Base-by-base conservation (phyloP, 73 alveolate genomes). In the Urostyla sp. region DNA sequence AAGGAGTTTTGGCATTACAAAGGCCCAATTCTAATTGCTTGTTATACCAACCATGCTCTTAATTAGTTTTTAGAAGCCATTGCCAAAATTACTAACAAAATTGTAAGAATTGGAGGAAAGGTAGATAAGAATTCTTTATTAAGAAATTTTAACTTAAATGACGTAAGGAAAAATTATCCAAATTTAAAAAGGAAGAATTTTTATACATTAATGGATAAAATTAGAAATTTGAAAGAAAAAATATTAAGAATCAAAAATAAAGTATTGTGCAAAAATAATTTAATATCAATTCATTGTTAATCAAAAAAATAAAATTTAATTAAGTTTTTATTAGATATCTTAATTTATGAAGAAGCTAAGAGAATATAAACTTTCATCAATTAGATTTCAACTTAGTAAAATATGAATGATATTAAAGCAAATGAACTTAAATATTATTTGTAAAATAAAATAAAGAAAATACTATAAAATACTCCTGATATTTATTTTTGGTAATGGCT, bases 31-130 rank as follows among this genome's bases (percentile, higher is more conserved):
- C 89, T 93, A 72, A 82, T 93, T 13, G 97, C 84, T 37, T 90
- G 97, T 72, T 93, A 57, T 61, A 93, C 98, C 10, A 93, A 93
- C 81, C 98, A 93, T 84, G 98, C 98, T 48, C 81, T 93, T 35
- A 95, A 90, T 40, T 95, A 94, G 77, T 94, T 94, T 86, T 55
- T 94, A 56, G 93, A 80, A 49, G 75, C 78, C 34, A 90, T 94
- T 49, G 50, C 74, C 54, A 76, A 80, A 74, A 89, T 75, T 72
- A 89, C 97, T 8, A 79, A 85, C 63, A 80, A 78, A 37, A 87
- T 91, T 20, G 95, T 91, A 0, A 93, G 98, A 59, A 75, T 94
- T 10, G 98, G 98, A 20, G 96, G 97, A 55, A 80, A 63, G 85
- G 88, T 85, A 44, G 50, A 36, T 67, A 35, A 76, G 60, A 53